Conservation (phyloP, 164 flowering plant genomes). For the Cinnamomum chago region DNA sequence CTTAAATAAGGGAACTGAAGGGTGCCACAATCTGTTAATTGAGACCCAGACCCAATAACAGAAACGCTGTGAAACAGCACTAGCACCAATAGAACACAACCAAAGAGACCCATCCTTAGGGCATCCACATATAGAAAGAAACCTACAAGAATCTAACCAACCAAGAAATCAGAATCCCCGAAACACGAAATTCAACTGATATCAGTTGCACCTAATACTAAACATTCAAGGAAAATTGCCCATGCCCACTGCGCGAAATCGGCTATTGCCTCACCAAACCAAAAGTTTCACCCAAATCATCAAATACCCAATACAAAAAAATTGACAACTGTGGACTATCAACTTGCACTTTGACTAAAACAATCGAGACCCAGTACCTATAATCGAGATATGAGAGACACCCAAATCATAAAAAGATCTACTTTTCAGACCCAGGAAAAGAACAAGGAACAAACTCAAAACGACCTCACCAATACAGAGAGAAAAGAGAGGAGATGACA, state of each 20-base stretch:
- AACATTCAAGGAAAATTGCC: too few relatives aligned
- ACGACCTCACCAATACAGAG: too few relatives aligned
- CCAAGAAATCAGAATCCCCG: neutral
- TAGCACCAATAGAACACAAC: conserved; percentile 26
- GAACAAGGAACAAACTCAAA: too few relatives aligned
- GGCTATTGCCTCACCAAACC: neutral
- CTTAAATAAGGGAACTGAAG: conserved; percentile 26
- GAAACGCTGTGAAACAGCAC: conserved; percentile 21
- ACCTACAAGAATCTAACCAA: neutral
- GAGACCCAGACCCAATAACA: conserved; percentile 25
- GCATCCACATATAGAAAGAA: neutral
- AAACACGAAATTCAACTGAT: neutral
- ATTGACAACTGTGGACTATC: neutral
- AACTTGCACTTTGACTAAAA: neutral
- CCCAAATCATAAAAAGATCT: too few relatives aligned
- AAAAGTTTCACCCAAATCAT: neutral
- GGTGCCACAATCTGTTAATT: conserved; percentile 30
- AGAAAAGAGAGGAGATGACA: neutral
- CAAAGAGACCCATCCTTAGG: conserved; percentile 23
- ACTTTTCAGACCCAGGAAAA: too few relatives aligned
- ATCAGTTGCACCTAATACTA: too few relatives aligned
- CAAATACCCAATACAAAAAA: neutral
- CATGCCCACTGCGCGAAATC: neutral
- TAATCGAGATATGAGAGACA: too few relatives aligned
- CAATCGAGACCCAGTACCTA: too few relatives aligned